Evolutionary conservation across 2,329 filamentous ascomycete genomes (phyloP), one percentile per base, ranked within the genome.

Genomic region (Stagonosporopsis rhizophila): DNA sequence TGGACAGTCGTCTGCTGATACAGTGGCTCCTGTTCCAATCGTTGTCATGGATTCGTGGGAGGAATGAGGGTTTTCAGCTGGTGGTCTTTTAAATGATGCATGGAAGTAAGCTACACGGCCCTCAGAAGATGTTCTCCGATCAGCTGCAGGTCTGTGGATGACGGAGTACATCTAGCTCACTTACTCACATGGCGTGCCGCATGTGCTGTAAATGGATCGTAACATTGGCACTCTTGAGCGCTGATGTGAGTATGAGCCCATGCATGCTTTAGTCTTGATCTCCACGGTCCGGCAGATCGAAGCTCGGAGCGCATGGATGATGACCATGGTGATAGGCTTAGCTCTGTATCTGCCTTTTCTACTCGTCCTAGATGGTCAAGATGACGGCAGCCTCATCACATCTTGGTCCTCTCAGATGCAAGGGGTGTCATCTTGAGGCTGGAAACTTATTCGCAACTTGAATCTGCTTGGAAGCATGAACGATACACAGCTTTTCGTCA

Each of bases 281-380:
- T 49, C 44, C 46, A 51, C 62, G 61, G 60, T 32, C 64, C 60
- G 61, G 61, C 48, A 46, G 61, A 70, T 66, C 65, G 44, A 52
- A 51, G 39, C 32, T 35, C 60, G 41, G 42, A 44, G 34, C 22
- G 35, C 30, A 45, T 54, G 40, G 38, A 45, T 40, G 17, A n/a
- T 19, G n/a, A 20, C 14, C 30, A 52, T 41, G 39, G 30, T 54
- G 42, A 28, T 45, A 23, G 54, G 15, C 42, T 27, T 42, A 60
- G 60, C 56, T 47, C 44, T 34, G n/a, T 20, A 14, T 19, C 12
- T 20, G 20, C n/a, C 2, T 12, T 15, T 15, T 15, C 12, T 17
- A 6, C n/a, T 40, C 34, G 34, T 40, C 30, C 23, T 4, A 6
- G 34, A 38, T 7, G 19, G 22, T 17, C 12, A 27, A 22, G 23